phyloP scores from a whole-genome alignment of 2,329 filamentous ascomycete species.

The Mycosphaerella sp. region DNA sequence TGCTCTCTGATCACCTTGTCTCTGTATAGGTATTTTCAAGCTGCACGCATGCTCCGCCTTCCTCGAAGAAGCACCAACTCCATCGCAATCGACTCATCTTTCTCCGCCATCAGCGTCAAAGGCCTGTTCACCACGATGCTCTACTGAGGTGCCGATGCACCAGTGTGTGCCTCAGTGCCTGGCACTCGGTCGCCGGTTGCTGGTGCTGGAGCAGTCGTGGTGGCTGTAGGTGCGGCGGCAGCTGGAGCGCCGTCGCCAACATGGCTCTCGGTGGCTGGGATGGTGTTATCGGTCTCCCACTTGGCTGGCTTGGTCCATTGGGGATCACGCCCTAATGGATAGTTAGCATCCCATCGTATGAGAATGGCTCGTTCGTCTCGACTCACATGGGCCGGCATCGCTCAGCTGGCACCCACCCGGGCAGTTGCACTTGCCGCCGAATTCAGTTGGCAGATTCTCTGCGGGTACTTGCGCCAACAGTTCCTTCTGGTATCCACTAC shows the following conservation, averaged over 20 bases:
- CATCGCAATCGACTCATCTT: not conserved
- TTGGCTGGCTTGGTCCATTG: constrained; percentile 57
- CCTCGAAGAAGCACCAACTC: not conserved
- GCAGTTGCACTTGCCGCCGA: constrained; percentile 81
- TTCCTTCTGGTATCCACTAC: constrained; percentile 73
- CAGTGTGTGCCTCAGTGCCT: constrained; percentile 9
- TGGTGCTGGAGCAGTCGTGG: constrained; percentile 19
- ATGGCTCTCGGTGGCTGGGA: constrained; percentile 31
- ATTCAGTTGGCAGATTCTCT: constrained; percentile 82
- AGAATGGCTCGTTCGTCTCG: not conserved
- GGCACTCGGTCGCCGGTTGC: constrained; percentile 10
- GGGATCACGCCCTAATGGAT: constrained; percentile 52
- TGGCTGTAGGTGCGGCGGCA: constrained; percentile 16
- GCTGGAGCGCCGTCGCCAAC: constrained; percentile 28
- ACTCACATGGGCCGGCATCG: constrained; percentile 75
- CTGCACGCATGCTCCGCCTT: not conserved
- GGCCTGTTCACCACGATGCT: not conserved
- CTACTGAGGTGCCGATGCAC: constrained; percentile 6
- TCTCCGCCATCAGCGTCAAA: not conserved
- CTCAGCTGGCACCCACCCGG: constrained; percentile 75
- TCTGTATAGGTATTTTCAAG: constrained; percentile 1
- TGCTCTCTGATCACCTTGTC: constrained; percentile 2
- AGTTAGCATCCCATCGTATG: constrained; percentile 14
- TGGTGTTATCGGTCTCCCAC: constrained; percentile 36
- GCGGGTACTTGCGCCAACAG: constrained; percentile 75